Base-by-base conservation (phyloP, 495 filamentous ascomycete genomes). In the Thermothielavioides terrestris region DNA sequence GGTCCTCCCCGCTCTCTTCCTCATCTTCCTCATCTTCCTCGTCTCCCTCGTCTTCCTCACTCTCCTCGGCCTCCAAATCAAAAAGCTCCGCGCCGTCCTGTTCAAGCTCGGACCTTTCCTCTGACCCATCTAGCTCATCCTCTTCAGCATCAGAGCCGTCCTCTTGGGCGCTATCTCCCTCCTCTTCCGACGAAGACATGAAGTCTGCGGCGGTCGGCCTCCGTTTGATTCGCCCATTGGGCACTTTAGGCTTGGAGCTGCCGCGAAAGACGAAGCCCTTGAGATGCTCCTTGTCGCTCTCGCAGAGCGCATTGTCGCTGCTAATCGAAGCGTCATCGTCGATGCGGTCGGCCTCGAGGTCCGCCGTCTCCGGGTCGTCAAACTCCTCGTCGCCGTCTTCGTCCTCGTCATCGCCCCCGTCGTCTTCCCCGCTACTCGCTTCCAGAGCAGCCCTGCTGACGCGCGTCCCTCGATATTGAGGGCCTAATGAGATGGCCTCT, bases 391-490 rank as follows among this genome's bases (percentile, higher is more conserved):
- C 52, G 20, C 48, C 53, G 3, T 49, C 60, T 15, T 59, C 61
- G 42, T 62, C 54, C 18, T 62, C 54, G 11, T 54, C 61, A 1
- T 62, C 66, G 1, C 72, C 70, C 0, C 69, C 72, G 2, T 66
- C 52, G 15, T 63, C 55, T 12, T 59, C 59, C 14, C 64, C 65
- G 43, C 61, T 57, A n/a, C 66, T 69, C 20, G 68, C 66, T 30
- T 79, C 73, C 9, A 90, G 72, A 0, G 77, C 81, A 22, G 84
- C 75, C 42, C 94, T 76, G 53, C 81, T 88, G n/a, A 98, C 77
- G 40, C 76, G 77, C 4, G 85, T 75, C 10, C 91, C 92, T 35
- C 78, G 72, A 62, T 98, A 98, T 61, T 88, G 80, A 31, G 88
- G 85, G 6, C 91, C 92, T 0, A 88, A 76, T 17, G 65, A 64